Conservation (phyloP, 2,329 filamentous ascomycete genomes). For the Macroventuria anomochaeta region DNA sequence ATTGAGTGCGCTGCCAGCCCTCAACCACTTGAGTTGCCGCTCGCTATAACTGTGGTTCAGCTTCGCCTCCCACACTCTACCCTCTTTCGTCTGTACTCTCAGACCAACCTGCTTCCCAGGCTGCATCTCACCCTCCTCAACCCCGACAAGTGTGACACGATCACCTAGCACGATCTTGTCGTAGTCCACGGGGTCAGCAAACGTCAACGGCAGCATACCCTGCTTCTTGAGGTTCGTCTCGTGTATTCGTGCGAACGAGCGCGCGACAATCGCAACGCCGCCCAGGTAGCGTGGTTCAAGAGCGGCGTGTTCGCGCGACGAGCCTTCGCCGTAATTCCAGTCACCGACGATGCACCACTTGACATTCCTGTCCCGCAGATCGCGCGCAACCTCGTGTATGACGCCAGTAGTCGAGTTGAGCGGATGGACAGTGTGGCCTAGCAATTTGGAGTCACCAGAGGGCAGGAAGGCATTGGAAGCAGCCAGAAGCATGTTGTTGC, state of each 20-base stretch:
- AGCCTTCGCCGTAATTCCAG: constrained; percentile 39
- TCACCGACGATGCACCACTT: constrained; percentile 48
- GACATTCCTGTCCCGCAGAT: constrained; percentile 24
- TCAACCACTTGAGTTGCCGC: constrained; percentile 44
- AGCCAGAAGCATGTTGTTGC: constrained; percentile 47
- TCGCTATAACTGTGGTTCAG: constrained; percentile 46
- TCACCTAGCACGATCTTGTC: constrained; percentile 27
- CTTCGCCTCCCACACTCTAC: constrained; percentile 34
- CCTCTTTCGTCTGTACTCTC: constrained; percentile 34
- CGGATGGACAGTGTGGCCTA: constrained; percentile 39
- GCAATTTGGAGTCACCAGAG: constrained; percentile 21
- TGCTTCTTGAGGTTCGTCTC: constrained; percentile 43
- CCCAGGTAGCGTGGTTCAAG: constrained; percentile 35
- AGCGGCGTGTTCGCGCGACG: constrained; percentile 17
- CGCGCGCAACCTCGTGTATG: constrained; percentile 38
- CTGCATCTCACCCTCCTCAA: constrained; percentile 26
- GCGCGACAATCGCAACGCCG: constrained; percentile 32
- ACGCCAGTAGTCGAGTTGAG: constrained; percentile 18
- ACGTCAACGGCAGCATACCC: constrained; percentile 38
- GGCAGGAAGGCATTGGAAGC: constrained; percentile 41
- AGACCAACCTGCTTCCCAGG: constrained; percentile 41
- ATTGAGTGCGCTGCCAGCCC: constrained; percentile 48
- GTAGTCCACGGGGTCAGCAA: constrained; percentile 27
- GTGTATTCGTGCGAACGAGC: constrained; percentile 38
- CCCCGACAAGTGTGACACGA: constrained; percentile 24